A percentile compares a stretch with the other conserved stretches of the same genome.
Evolutionary conservation across 768 basidiomycete genomes (phyloP).

Genomic region (Leccinum subgranulosum): DNA sequence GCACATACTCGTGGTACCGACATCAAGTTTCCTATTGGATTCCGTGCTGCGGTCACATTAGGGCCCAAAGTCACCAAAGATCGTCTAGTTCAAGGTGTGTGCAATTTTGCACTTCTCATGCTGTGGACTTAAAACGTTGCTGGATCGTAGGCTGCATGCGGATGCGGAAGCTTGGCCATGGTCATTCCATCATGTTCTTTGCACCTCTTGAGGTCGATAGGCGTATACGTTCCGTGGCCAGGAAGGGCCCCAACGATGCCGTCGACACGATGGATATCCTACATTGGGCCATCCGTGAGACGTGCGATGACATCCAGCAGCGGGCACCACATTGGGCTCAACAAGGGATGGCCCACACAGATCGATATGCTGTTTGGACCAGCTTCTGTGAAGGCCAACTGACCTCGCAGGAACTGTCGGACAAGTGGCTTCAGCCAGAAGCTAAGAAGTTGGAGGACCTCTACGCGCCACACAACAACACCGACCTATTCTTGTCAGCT

Average conservation of each 20-base stretch:
- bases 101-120: too few species aligned
- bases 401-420: slow-evolving; percentile 7
- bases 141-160: slow-evolving; percentile 47
- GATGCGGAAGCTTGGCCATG: slow-evolving; percentile 48
- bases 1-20: slow-evolving; percentile 39
- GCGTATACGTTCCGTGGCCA: slow-evolving; percentile 31
- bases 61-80: slow-evolving; percentile 36
- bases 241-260: slow-evolving; percentile 1
- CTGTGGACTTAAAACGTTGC: not conserved
- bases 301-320: slow-evolving; percentile 40
- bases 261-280: slow-evolving; percentile 35
- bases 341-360: slow-evolving; percentile 39
- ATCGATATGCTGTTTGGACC: slow-evolving; percentile 25
- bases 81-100: slow-evolving; percentile 16
- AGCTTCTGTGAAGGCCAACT: slow-evolving; percentile 10
- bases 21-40: slow-evolving; percentile 29
- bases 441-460: slow-evolving; percentile 35
- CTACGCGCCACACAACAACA: not conserved
- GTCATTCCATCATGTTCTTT: slow-evolving; percentile 48
- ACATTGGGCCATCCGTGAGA: slow-evolving; percentile 44
- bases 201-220: slow-evolving; percentile 45
- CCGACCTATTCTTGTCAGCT: not conserved
- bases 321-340: slow-evolving; percentile 42
- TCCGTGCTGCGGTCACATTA: slow-evolving; percentile 34
- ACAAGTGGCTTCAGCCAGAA: slow-evolving; percentile 40